Evolutionary conservation across 176 grass and related monocot species (phyloP).

Genomic region (Canna indica): DNA sequence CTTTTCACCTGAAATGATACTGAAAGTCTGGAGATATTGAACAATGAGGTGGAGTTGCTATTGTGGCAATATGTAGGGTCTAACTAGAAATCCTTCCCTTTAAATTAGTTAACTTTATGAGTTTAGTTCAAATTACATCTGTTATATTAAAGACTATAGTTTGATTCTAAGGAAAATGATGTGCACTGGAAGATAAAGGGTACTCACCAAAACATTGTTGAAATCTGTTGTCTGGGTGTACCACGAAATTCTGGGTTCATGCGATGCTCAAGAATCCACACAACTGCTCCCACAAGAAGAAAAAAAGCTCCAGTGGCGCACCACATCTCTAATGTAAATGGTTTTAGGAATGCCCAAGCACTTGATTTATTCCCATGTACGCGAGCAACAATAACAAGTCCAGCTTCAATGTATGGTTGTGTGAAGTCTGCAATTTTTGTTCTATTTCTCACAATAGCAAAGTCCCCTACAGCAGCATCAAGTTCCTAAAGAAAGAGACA

Average conservation of each 20-base stretch:
- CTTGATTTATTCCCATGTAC: conserved; percentile 36
- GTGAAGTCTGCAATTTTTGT: conserved; percentile 62
- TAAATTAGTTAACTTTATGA: too few species aligned
- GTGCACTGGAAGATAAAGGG: neutral
- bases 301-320: conserved; percentile 61
- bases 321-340: conserved; percentile 81
- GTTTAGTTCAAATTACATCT: too few species aligned
- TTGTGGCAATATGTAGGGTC: too few species aligned
- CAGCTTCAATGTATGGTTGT: conserved; percentile 59
- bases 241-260: conserved; percentile 73
- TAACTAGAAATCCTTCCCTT: too few species aligned
- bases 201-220: conserved; percentile 62
- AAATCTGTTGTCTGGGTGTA: conserved; percentile 39
- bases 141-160: too few species aligned
- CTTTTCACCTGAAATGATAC: too few species aligned
- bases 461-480: conserved; percentile 77
- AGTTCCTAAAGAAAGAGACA: conserved; percentile 28
- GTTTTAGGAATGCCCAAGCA: conserved; percentile 75
- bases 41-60: too few species aligned
- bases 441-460: conserved; percentile 74
- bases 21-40: too few species aligned
- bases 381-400: conserved; percentile 60
- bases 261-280: conserved; percentile 83
- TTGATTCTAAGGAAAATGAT: neutral
- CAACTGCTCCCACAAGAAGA: conserved; percentile 60